phyloP scores from a whole-genome alignment of 805 yeast genomes.

The Saccharomyces eubayanus region DNA sequence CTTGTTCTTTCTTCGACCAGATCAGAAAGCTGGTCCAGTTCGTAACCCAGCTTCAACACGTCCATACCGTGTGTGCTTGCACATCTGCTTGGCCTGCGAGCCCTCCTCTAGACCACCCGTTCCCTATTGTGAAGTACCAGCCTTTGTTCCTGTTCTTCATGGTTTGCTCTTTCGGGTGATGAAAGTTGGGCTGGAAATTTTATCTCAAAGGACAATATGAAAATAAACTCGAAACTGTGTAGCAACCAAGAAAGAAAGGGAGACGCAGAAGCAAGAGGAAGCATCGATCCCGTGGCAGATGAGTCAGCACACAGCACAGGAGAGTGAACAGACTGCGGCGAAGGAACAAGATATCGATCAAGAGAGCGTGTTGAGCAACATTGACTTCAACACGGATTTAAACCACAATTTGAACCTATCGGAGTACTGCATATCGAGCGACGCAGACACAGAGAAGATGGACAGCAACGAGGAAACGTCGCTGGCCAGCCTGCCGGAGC shows the following conservation, averaged over 20 bases:
- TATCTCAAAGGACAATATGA: neutral
- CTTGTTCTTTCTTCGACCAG: conserved; percentile 25
- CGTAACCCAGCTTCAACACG: conserved; percentile 19
- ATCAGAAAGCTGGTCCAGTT: conserved; percentile 21
- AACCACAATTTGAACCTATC: conserved; percentile 42
- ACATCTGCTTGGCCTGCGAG: neutral
- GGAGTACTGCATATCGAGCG: conserved; percentile 40
- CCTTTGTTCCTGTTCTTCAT: neutral
- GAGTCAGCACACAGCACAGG: neutral
- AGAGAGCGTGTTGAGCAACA: conserved; percentile 22
- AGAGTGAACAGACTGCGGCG: neutral
- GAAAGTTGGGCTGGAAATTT: neutral
- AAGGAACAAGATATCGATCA: conserved; percentile 4
- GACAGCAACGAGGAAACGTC: conserved; percentile 34
- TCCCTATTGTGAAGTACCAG: neutral
- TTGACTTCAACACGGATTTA: conserved; percentile 34
- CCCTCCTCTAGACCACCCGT: neutral
- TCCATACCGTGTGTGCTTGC: conserved; percentile 12
- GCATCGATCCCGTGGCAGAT: neutral
- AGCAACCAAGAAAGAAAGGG: neutral
- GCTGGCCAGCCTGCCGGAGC: conserved; percentile 11
- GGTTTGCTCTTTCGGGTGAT: neutral
- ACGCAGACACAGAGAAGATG: conserved; percentile 88
- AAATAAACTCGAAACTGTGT: neutral
- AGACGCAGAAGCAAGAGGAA: neutral